A percentile compares a stretch with the other conserved stretches of the same genome.
These are phyloP conservation scores for Astrothelium macrocarpum DNA, from an alignment of 495 filamentous ascomycete genomes.

Conservation along the genomic window DNA sequence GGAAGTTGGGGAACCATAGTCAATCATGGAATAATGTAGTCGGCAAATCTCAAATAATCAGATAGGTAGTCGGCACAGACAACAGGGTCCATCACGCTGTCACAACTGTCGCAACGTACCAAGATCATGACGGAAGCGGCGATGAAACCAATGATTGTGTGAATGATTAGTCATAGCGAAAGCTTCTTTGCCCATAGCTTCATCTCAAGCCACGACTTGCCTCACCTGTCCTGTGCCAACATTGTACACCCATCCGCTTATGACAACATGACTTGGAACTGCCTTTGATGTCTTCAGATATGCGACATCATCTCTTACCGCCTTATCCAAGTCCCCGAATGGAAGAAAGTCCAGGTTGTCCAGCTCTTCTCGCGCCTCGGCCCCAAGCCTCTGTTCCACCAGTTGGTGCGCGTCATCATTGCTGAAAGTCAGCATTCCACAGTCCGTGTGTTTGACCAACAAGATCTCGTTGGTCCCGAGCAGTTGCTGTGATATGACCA, in stretches of 20 bases:
- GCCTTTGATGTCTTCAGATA: constrained; percentile 50
- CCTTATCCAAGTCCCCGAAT: constrained; percentile 53
- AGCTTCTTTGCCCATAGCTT: no score
- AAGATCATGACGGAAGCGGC: not conserved
- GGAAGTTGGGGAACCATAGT: no score
- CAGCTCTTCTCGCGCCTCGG: constrained; percentile 35
- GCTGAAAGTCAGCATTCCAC: constrained; percentile 73
- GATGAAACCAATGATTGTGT: no score
- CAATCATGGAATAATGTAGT: no score
- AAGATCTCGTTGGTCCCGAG: constrained; percentile 71
- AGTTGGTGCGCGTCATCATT: constrained; percentile 51
- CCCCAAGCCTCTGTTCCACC: constrained; percentile 49
- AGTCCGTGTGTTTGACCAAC: constrained; percentile 70
- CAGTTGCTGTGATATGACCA: constrained; percentile 73
- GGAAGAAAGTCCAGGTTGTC: constrained; percentile 51
- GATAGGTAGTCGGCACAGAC: not conserved
- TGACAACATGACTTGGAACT: constrained; percentile 46
- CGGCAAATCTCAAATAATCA: no score
- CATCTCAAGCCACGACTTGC: constrained; percentile 33
- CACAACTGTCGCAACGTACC: not conserved
- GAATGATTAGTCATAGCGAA: no score
- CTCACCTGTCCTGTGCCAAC: constrained; percentile 65
- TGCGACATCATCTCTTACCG: constrained; percentile 56
- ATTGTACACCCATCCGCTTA: constrained; percentile 74
- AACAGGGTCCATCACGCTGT: not conserved